Conservation (phyloP, 441 rosid species). For the Erodium moschatum region DNA sequence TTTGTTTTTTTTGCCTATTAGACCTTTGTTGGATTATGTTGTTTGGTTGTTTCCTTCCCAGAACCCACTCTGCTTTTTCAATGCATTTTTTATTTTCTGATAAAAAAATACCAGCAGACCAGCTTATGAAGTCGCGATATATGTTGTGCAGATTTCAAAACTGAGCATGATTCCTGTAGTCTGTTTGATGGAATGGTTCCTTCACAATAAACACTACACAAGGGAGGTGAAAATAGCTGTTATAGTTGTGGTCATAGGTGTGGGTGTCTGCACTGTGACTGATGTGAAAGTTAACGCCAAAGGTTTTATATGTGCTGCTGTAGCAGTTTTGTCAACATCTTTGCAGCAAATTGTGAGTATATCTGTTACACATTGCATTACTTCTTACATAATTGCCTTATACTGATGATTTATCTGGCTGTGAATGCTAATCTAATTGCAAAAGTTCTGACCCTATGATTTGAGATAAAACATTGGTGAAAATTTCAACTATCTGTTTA, state of each 20-base stretch:
- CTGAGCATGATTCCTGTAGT: constrained; percentile 96
- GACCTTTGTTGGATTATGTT: no score
- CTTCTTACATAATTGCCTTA: neutral
- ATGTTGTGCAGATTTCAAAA: constrained; percentile 59
- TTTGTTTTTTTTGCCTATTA: no score
- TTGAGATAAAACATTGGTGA: no score
- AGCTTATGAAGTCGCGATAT: neutral
- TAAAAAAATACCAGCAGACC: no score
- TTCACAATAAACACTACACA: constrained; percentile 70
- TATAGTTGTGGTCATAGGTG: constrained; percentile 81
- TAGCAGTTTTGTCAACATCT: constrained; percentile 74
- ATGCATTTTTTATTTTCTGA: no score
- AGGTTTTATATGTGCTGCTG: constrained; percentile 73
- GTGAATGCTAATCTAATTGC: neutral
- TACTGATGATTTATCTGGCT: no score
- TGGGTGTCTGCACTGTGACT: constrained; percentile 90
- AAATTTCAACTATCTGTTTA: no score
- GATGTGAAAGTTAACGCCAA: constrained; percentile 88
- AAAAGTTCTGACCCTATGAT: no score
- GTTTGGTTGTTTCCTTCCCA: no score
- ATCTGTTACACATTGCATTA: constrained; percentile 3
- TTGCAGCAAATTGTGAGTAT: constrained; percentile 87
- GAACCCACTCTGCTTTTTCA: no score
- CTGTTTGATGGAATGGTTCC: constrained; percentile 87
- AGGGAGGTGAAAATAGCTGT: constrained; percentile 71